phyloP scores from a whole-genome alignment of 2,329 filamentous ascomycete genomes.

The Penicillium sp. region DNA sequence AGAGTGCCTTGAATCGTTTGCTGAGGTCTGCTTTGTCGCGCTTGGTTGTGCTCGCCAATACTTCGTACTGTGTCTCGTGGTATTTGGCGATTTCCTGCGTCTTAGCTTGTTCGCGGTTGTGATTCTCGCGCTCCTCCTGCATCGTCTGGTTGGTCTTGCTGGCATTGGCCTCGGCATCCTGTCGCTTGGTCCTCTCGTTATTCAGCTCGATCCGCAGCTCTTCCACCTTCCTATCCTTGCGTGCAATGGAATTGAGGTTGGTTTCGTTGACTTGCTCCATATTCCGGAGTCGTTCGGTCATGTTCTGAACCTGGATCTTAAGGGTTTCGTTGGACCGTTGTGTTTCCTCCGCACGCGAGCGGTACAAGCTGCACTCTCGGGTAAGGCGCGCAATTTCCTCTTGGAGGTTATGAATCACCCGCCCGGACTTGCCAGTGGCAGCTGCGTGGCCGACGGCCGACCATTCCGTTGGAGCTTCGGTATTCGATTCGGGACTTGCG shows the following conservation, averaged over 20 bases:
- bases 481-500: slow-evolving; percentile 24
- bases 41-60: slow-evolving; percentile 39
- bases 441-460: slow-evolving; percentile 52
- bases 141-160: slow-evolving; percentile 38
- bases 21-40: slow-evolving; percentile 43
- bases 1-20: slow-evolving; percentile 39
- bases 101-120: slow-evolving; percentile 40
- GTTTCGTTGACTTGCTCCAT: slow-evolving; percentile 49
- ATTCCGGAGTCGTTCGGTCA: slow-evolving; percentile 46
- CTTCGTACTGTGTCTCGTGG: slow-evolving; percentile 44
- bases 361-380: slow-evolving; percentile 47
- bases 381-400: slow-evolving; percentile 51
- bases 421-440: slow-evolving; percentile 50
- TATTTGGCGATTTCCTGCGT: slow-evolving; percentile 41
- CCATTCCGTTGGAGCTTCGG: slow-evolving; percentile 43
- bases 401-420: slow-evolving; percentile 52
- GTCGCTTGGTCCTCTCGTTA: slow-evolving; percentile 42
- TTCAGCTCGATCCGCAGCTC: slow-evolving; percentile 44
- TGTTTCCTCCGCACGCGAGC: slow-evolving; percentile 47
- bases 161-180: slow-evolving; percentile 42
- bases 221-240: slow-evolving; percentile 50
- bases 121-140: slow-evolving; percentile 40
- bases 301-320: slow-evolving; percentile 46
- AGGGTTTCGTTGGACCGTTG: slow-evolving; percentile 48
- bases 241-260: slow-evolving; percentile 45